Conservation (phyloP, 345 rosid genomes). For the Bruguiera gymnorhiza region DNA sequence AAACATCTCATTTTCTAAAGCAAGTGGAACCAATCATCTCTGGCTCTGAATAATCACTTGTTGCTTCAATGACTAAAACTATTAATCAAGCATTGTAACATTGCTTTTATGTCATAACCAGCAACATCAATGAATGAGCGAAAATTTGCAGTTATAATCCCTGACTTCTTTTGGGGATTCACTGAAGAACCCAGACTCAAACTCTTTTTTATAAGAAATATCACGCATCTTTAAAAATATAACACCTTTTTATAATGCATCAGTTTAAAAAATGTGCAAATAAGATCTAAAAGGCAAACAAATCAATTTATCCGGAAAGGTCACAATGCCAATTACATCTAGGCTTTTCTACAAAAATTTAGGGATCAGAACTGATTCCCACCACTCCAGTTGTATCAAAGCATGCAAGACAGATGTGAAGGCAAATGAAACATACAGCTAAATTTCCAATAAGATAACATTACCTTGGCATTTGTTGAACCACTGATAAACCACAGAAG, state of each 20-base stretch:
- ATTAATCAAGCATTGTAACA: too few relatives aligned
- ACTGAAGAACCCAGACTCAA: neutral
- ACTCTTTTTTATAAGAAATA: neutral
- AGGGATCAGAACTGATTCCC: neutral
- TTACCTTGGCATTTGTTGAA: slow-evolving; percentile 90
- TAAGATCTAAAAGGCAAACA: neutral
- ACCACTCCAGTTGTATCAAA: neutral
- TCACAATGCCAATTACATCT: neutral
- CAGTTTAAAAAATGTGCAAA: too few relatives aligned
- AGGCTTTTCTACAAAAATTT: neutral
- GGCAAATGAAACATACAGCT: neutral
- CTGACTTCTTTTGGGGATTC: too few relatives aligned
- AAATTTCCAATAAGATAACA: neutral
- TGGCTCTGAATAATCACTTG: too few relatives aligned
- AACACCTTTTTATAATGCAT: too few relatives aligned
- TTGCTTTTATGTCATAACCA: too few relatives aligned
- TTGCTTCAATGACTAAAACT: too few relatives aligned
- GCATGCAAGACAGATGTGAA: neutral
- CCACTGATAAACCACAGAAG: slow-evolving; percentile 98
- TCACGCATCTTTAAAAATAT: neutral
- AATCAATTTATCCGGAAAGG: neutral
- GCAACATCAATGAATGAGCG: too few relatives aligned
- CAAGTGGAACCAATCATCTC: too few relatives aligned
- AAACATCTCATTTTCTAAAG: too few relatives aligned
- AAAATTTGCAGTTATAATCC: too few relatives aligned